These are phyloP conservation scores for Ganoderma meredithae DNA, from an alignment of 1,284 basidiomycete species.

Conservation along the genomic window DNA sequence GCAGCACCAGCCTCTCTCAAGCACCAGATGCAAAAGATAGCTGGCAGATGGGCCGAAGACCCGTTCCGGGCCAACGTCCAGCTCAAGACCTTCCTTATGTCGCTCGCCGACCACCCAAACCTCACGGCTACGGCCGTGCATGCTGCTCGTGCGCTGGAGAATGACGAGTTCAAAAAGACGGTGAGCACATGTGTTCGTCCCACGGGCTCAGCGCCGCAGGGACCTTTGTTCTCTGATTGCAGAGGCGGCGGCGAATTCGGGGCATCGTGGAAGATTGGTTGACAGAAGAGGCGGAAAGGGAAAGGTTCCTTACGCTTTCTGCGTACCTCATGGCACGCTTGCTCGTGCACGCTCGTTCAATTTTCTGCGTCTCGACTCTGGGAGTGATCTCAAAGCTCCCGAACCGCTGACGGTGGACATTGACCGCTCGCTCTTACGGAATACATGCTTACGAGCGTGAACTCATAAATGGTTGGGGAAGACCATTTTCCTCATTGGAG, in stretches of 20 bases:
- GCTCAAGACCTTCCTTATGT: conserved; percentile 66
- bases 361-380: background rate
- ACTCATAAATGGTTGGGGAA: background rate
- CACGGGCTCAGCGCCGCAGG: background rate
- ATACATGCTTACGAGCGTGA: background rate
- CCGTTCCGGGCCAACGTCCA: conserved; percentile 79
- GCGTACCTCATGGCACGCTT: background rate
- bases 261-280: background rate
- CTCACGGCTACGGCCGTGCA: conserved; percentile 65
- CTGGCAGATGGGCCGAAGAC: conserved; percentile 67
- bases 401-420: background rate
- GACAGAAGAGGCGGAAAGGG: background rate
- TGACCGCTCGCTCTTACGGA: background rate
- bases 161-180: conserved; percentile 62
- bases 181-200: conserved; percentile 45
- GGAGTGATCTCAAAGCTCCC: background rate
- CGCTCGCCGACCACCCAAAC: conserved; percentile 71
- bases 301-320: background rate
- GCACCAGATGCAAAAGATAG: conserved; percentile 59
- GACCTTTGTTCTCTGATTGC: background rate
- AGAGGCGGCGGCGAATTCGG: background rate
- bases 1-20: conserved; percentile 42
- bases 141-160: conserved; percentile 59
- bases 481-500: background rate
- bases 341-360: background rate